Evolutionary conservation across 495 filamentous ascomycete genomes (phyloP).

Genomic region (Hypoxylon lienhwacheense): DNA sequence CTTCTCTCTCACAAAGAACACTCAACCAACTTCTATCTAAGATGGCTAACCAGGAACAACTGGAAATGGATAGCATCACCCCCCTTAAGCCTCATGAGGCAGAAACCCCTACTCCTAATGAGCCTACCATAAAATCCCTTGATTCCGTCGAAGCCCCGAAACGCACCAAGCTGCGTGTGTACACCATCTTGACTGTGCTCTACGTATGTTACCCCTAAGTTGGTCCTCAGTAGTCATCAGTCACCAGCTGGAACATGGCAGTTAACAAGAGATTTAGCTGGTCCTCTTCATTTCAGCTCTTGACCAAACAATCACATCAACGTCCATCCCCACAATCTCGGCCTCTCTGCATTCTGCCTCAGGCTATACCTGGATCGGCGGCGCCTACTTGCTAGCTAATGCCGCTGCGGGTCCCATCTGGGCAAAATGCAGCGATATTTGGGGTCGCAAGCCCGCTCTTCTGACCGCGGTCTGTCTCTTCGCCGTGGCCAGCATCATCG

Average conservation of each 20-base stretch:
- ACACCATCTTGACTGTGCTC: slow-evolving; percentile 33
- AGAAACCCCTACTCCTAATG: slow-evolving; percentile 1
- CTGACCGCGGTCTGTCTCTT: slow-evolving; percentile 69
- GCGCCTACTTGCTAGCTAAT: slow-evolving; percentile 57
- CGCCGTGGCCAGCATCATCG: slow-evolving; percentile 62
- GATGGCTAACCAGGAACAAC: background rate
- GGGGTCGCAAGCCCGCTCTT: slow-evolving; percentile 73
- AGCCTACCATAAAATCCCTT: slow-evolving; percentile 11
- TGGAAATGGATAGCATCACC: slow-evolving; percentile 9
- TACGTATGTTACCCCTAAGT: slow-evolving; percentile 22
- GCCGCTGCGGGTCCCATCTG: slow-evolving; percentile 48
- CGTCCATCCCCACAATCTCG: slow-evolving; percentile 61
- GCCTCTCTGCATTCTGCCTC: slow-evolving; percentile 59
- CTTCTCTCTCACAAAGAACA: background rate
- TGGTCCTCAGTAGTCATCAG: background rate
- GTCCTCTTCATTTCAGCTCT: slow-evolving; percentile 60
- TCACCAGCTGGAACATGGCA: slow-evolving; percentile 4
- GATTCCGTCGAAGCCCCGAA: slow-evolving; percentile 20
- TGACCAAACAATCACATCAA: slow-evolving; percentile 65
- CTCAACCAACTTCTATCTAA: background rate
- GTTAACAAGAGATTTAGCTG: slow-evolving; percentile 23
- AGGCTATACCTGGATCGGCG: slow-evolving; percentile 69
- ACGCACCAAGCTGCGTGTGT: slow-evolving; percentile 35
- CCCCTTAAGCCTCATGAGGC: background rate
- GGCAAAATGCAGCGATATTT: slow-evolving; percentile 65